Conservation (phyloP, 768 basidiomycete genomes). For the Leucocoprinus sp. region DNA sequence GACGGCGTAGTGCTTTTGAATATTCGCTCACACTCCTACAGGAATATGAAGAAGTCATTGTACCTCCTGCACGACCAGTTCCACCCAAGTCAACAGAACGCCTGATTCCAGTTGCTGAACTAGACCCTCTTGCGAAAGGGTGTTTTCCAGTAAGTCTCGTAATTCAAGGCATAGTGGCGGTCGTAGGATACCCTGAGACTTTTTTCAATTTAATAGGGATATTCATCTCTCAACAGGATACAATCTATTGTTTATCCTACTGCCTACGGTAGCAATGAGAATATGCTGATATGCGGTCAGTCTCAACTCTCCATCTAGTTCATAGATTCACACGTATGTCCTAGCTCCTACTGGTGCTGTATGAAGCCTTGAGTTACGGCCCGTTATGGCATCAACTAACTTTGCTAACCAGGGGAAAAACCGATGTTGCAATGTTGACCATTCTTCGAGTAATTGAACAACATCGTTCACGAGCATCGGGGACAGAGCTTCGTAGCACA, state of each 20-base stretch:
- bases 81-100: slow-evolving; percentile 68
- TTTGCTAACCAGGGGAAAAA: slow-evolving; percentile 75
- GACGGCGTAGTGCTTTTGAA: not conserved
- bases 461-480: slow-evolving; percentile 32
- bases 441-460: slow-evolving; percentile 85
- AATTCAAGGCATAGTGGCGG: not conserved
- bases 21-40: slow-evolving; percentile 21
- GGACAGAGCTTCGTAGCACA: slow-evolving; percentile 31
- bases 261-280: slow-evolving; percentile 93
- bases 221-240: slow-evolving; percentile 81
- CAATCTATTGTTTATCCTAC: slow-evolving; percentile 93
- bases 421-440: slow-evolving; percentile 92
- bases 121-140: slow-evolving; percentile 69
- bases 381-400: slow-evolving; percentile 9
- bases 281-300: slow-evolving; percentile 85
- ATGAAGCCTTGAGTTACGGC: slow-evolving; percentile 23
- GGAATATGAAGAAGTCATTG: slow-evolving; percentile 83
- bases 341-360: slow-evolving; percentile 97
- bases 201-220: slow-evolving; percentile 47
- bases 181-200: not conserved
- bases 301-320: slow-evolving; percentile 3
- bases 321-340: slow-evolving; percentile 1
- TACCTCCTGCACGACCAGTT: slow-evolving; percentile 77
- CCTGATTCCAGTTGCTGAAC: slow-evolving; percentile 58
- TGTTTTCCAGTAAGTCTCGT: slow-evolving; percentile 67